Percentiles rank a stretch among this genome's conserved stretches.
phyloP scores from a whole-genome alignment of 2,329 filamentous ascomycete genomes.

The Emericellopsis cladophorae region DNA sequence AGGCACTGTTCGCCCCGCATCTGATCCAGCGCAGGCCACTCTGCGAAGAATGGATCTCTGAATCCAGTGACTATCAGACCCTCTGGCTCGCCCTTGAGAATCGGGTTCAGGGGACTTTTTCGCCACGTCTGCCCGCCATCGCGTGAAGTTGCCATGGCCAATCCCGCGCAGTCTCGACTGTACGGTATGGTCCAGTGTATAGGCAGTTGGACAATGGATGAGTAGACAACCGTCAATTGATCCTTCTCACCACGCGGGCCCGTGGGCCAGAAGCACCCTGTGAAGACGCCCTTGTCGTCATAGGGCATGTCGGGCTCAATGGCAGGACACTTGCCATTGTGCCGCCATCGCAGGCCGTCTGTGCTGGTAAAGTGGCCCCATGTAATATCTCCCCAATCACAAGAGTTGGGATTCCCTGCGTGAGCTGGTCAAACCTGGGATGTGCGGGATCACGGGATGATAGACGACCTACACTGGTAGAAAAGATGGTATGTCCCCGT shows the following conservation, averaged over 20 bases:
- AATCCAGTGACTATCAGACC: slow-evolving; percentile 16
- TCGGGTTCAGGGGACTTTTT: slow-evolving; percentile 15
- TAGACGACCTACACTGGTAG: slow-evolving; percentile 33
- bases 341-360: slow-evolving; percentile 27
- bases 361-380: slow-evolving; percentile 38
- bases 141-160: slow-evolving; percentile 23
- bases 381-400: slow-evolving; percentile 24
- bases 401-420: slow-evolving; percentile 21
- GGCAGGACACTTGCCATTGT: slow-evolving; percentile 18
- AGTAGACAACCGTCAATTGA: slow-evolving; percentile 19
- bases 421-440: background rate
- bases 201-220: slow-evolving; percentile 18
- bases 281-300: slow-evolving; percentile 38
- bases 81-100: slow-evolving; percentile 15
- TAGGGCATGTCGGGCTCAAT: slow-evolving; percentile 25
- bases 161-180: slow-evolving; percentile 24
- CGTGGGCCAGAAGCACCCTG: slow-evolving; percentile 33
- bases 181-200: slow-evolving; percentile 25
- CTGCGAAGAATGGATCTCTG: slow-evolving; percentile 18
- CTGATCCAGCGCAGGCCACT: slow-evolving; percentile 14
- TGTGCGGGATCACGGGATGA: slow-evolving; percentile 23
- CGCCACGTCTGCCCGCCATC: slow-evolving; percentile 22
- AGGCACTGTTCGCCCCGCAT: slow-evolving; percentile 14
- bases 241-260: slow-evolving; percentile 27
- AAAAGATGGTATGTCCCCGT: slow-evolving; percentile 35